A percentile compares a stretch with the other conserved stretches of the same genome.
phyloP scores from a whole-genome alignment of 2,329 filamentous ascomycete species.

The Alternaria panax region DNA sequence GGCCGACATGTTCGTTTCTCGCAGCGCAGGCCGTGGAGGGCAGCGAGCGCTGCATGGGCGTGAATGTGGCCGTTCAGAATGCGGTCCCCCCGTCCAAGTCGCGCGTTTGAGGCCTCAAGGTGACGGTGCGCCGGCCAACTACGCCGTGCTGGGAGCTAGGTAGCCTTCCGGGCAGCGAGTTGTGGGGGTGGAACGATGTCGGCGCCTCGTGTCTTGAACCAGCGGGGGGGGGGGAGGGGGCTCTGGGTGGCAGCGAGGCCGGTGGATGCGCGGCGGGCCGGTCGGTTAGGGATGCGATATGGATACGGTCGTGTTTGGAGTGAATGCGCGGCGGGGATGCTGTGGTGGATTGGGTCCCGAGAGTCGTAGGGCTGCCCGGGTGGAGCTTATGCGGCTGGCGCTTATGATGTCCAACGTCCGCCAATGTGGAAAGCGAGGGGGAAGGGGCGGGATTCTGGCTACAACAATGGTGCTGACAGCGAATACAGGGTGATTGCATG shows the following conservation, averaged over 20 bases:
- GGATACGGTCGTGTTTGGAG: conserved; percentile 5
- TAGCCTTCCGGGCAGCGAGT: conserved; percentile 31
- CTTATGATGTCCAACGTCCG: conserved; percentile 10
- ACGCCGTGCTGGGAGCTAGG: conserved; percentile 22
- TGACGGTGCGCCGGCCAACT: conserved; percentile 13
- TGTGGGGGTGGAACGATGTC: conserved; percentile 30
- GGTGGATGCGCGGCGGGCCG: conserved; percentile 14
- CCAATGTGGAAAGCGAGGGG: background rate
- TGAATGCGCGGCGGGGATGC: conserved; percentile 21
- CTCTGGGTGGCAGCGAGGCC: conserved; percentile 21
- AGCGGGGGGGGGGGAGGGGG: too few relatives aligned
- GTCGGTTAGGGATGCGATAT: conserved; percentile 11
- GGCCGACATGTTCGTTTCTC: conserved; percentile 62
- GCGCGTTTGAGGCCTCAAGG: conserved; percentile 17
- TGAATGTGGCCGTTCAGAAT: conserved; percentile 25
- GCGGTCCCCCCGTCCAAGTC: conserved; percentile 3
- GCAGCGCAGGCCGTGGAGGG: conserved; percentile 46
- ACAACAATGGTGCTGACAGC: conserved; percentile 10
- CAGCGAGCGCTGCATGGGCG: conserved; percentile 48
- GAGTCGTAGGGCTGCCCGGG: conserved; percentile 19
- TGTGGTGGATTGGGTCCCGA: conserved; percentile 17
- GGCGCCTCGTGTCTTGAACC: conserved; percentile 25
- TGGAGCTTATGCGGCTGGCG: conserved; percentile 12
- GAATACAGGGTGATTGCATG: conserved; percentile 14
- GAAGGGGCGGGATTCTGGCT: background rate